A percentile compares a stretch with the other conserved stretches of the same genome.
phyloP scores from a whole-genome alignment of 768 basidiomycete species.

The Sutorius australiensis region DNA sequence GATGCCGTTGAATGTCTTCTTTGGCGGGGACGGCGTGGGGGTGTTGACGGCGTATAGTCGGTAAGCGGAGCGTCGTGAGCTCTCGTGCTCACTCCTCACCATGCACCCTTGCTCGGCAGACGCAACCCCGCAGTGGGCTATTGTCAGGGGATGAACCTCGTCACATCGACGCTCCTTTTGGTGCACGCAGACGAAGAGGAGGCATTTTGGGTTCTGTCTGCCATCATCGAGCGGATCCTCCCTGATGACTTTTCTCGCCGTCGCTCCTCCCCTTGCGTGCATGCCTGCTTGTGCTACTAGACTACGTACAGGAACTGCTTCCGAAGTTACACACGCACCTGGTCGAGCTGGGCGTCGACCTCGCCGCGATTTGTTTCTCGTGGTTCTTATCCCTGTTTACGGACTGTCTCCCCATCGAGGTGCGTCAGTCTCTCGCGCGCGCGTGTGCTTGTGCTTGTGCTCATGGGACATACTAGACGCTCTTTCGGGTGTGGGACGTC shows the following conservation, averaged over 20 bases:
- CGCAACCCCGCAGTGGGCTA: conserved; percentile 93
- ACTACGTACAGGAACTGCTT: conserved; percentile 74
- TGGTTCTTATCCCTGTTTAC: conserved; percentile 98
- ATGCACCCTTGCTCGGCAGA: conserved; percentile 35
- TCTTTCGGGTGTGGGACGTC: conserved; percentile 95
- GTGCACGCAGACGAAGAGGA: conserved; percentile 95
- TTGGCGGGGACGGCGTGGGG: conserved; percentile 94
- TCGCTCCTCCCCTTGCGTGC: conserved; percentile 89
- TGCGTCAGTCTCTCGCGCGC: conserved; percentile 29
- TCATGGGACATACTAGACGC: conserved; percentile 50
- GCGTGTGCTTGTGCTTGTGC: not conserved
- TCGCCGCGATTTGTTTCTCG: conserved; percentile 94
- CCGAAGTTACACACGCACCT: conserved; percentile 79
- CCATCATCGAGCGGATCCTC: conserved; percentile 83
- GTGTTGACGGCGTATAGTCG: conserved; percentile 85
- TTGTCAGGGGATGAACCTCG: conserved; percentile 93
- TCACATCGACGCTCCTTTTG: conserved; percentile 90
- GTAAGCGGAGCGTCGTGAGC: conserved; percentile 40
- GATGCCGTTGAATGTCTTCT: conserved; percentile 94
- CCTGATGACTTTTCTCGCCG: conserved; percentile 94
- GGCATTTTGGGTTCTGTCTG: conserved; percentile 91
- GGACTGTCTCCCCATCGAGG: conserved; percentile 93
- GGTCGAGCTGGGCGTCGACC: conserved; percentile 76
- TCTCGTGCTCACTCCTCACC: not conserved
- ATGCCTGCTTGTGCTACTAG: conserved; percentile 85